Conservation (phyloP, 345 rosid genomes). For the Gossypium mustelinum region DNA sequence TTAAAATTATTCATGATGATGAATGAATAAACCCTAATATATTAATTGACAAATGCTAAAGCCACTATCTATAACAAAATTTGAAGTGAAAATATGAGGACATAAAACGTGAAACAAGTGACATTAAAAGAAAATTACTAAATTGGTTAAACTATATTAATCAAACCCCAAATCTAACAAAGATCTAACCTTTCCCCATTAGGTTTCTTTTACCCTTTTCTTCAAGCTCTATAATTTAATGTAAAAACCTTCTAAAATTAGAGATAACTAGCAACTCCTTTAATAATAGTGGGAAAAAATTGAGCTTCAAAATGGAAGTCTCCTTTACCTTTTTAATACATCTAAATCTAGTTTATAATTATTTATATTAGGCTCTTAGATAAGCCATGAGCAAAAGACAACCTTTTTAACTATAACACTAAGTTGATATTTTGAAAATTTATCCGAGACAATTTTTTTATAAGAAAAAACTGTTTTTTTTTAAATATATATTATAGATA, state of each 20-base stretch:
- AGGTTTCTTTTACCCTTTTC: not conserved
- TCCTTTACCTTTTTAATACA: not conserved
- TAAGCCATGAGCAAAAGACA: not conserved
- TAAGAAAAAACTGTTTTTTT: too few species aligned
- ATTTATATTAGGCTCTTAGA: not conserved
- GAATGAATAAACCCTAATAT: not conserved
- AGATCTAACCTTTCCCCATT: not conserved
- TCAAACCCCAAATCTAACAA: not conserved
- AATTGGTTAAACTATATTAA: not conserved
- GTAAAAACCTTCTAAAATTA: not conserved
- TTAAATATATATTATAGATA: not conserved
- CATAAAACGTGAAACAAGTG: not conserved
- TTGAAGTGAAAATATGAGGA: not conserved
- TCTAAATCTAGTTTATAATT: not conserved
- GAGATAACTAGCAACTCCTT: conserved; percentile 3
- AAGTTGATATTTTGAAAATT: not conserved
- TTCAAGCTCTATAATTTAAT: not conserved
- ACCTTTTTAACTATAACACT: not conserved
- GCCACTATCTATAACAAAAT: not conserved
- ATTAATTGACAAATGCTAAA: too few species aligned
- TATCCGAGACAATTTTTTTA: not conserved
- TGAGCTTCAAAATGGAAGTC: not conserved
- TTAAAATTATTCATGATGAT: too few species aligned
- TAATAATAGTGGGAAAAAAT: not conserved
- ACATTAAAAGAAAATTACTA: not conserved